Base-by-base conservation (phyloP, 768 basidiomycete genomes). In the Chalciporus pseudorubinellus region DNA sequence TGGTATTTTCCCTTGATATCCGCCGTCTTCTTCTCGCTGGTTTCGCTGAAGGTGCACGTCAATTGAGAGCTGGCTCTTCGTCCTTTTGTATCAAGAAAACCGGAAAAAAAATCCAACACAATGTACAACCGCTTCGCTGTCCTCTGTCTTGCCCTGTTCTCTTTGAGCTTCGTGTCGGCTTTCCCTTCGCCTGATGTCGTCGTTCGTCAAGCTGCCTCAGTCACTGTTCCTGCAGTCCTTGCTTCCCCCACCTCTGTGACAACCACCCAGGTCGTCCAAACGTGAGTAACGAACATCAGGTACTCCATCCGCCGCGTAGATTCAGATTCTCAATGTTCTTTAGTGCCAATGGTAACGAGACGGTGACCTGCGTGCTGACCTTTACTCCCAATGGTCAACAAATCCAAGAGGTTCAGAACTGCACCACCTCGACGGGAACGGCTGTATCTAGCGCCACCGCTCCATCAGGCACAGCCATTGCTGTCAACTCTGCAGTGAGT, bases 331-430 rank as follows among this genome's bases (percentile, higher is more conserved):
- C 29, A 49, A 49, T 22, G 20, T 16, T 24, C 22, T 22, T n/a
- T 53, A 84, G 83, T 46, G 50, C 74, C 40, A 70, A 74, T 50
- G 84, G 84, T 16, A 64, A 67, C 24, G 69, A 82, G 65, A 79
- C 72, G 38, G 73, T 82, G 70, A 82, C 76, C n/a, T 87, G 85
- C 62, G 71, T 76, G 10, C 69, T 82, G 43, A 78, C 79, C 10
- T 72, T 85, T 42, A 83, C 78, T 4, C 83, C 66, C 4, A 69
- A 76, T 56, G 84, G 83, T 16, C 59, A 75, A n/a, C 75, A 74
- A 13, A 72, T 84, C 19, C 69, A 75, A 59, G 77, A 84, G 58
- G 77, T 83, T 43, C 71, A 70, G 57, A 74, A 72, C 26, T 87
- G 85, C 60, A 78, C 75, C 21, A 50, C 80, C 19, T 53, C 70